phyloP scores from a whole-genome alignment of 1,139 yeast genomes.

The Geotrichum bryndzae region DNA sequence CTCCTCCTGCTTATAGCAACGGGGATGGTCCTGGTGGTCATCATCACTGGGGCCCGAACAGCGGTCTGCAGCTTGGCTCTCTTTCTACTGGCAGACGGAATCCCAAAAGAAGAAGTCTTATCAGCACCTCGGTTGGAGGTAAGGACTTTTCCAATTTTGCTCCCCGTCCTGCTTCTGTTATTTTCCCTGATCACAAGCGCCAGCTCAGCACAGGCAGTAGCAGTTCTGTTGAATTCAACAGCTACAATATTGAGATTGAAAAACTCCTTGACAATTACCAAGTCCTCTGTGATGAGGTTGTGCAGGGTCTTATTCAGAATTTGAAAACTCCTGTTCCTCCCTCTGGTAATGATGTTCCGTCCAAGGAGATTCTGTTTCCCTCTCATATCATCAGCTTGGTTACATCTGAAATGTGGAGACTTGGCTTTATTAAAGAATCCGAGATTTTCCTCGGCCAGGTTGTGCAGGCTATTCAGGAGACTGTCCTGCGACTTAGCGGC shows the following conservation, averaged over 20 bases:
- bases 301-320: constrained; percentile 82
- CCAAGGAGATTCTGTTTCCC: constrained; percentile 93
- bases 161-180: constrained; percentile 35
- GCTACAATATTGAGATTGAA: constrained; percentile 38
- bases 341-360: constrained; percentile 69
- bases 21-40: not conserved
- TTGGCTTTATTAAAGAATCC: constrained; percentile 87
- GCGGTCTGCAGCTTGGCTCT: constrained; percentile 15
- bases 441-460: constrained; percentile 90
- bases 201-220: constrained; percentile 26
- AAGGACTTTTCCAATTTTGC: constrained; percentile 28
- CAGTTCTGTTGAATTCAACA: constrained; percentile 25
- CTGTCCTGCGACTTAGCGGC: constrained; percentile 47
- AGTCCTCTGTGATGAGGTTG: constrained; percentile 73
- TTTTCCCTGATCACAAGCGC: constrained; percentile 24
- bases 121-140: constrained; percentile 20
- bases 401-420: constrained; percentile 96
- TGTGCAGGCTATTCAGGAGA: constrained; percentile 74
- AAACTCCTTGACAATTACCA: constrained; percentile 65
- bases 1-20: constrained; percentile 24
- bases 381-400: constrained; percentile 90
- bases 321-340: constrained; percentile 81
- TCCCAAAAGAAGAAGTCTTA: constrained; percentile 31
- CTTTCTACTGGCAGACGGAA: constrained; percentile 26
- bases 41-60: constrained; percentile 8